Evolutionary conservation across 768 basidiomycete species (phyloP).

Genomic region (Dacryopinax primogenitus): DNA sequence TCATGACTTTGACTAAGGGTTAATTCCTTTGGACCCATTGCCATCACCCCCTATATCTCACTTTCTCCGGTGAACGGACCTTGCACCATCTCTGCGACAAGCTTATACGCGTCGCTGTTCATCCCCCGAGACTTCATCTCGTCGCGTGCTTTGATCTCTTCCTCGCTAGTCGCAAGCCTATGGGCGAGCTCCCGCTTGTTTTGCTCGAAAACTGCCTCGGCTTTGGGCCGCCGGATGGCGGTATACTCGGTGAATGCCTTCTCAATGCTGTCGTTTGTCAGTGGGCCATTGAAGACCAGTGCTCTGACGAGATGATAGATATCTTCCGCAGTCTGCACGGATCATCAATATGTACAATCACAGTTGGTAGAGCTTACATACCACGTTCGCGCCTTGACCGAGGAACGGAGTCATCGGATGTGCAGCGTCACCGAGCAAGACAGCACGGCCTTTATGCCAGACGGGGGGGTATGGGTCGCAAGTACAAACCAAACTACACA

Average conservation of each 20-base stretch:
- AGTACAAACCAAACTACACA: too few species aligned
- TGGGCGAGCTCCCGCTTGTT: constrained; percentile 28
- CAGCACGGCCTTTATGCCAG: too few species aligned
- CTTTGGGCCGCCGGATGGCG: constrained; percentile 28
- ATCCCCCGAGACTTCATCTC: constrained; percentile 16
- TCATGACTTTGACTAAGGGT: too few species aligned
- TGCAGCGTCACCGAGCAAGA: too few species aligned
- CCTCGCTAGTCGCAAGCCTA: constrained; percentile 27
- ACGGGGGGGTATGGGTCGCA: too few species aligned
- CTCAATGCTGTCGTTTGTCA: constrained; percentile 23
- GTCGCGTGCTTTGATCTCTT: constrained; percentile 26
- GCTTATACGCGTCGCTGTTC: neutral
- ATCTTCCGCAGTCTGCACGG: too few species aligned
- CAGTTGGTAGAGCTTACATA: too few species aligned
- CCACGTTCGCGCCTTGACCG: too few species aligned
- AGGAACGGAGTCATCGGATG: too few species aligned
- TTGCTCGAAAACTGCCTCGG: constrained; percentile 27
- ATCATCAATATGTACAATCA: too few species aligned
- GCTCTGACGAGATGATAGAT: too few species aligned
- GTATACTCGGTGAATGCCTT: constrained; percentile 29
- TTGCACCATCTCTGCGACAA: neutral
- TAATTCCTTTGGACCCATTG: too few species aligned
- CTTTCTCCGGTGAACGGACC: neutral
- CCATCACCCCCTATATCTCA: neutral
- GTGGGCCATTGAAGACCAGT: constrained; percentile 27